These are phyloP conservation scores for Boletus mariae DNA, from an alignment of 1,284 basidiomycete species.

Conservation along the genomic window DNA sequence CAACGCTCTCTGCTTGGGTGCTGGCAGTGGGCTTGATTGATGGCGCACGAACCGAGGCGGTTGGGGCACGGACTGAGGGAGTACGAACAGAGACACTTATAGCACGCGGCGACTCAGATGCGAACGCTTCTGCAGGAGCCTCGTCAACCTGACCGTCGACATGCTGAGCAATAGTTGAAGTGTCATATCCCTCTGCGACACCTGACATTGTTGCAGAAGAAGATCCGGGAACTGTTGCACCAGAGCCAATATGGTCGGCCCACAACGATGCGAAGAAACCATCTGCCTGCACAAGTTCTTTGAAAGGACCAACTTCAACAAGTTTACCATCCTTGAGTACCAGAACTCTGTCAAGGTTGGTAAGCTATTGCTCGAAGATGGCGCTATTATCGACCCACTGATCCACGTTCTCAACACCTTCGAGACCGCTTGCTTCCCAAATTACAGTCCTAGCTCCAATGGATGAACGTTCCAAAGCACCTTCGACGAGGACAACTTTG, in stretches of 20 bases:
- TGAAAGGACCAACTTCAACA: conserved; percentile 73
- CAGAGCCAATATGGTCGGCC: conserved; percentile 65
- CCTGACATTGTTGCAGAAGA: conserved; percentile 16
- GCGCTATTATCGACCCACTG: conserved; percentile 47
- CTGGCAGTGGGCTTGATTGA: conserved; percentile 27
- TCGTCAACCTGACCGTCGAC: conserved; percentile 10
- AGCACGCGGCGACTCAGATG: conserved; percentile 19
- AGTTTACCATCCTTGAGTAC: conserved; percentile 82
- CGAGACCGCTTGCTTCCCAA: conserved; percentile 64
- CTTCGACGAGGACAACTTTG: conserved; percentile 75
- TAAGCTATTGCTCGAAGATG: not conserved
- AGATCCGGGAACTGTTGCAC: conserved; percentile 31
- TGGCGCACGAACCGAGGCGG: conserved; percentile 21
- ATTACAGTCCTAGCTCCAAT: conserved; percentile 63
- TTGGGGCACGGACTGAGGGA: conserved; percentile 17
- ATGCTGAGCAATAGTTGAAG: conserved; percentile 11
- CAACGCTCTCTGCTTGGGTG: conserved; percentile 22
- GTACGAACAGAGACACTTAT: conserved; percentile 18
- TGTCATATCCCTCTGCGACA: conserved; percentile 26
- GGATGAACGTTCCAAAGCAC: conserved; percentile 75
- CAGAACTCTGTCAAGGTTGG: conserved; percentile 53
- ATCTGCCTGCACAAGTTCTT: conserved; percentile 63
- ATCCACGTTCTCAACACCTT: conserved; percentile 33
- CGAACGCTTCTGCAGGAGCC: conserved; percentile 1
- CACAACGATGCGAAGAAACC: conserved; percentile 80